phyloP scores from a whole-genome alignment of 108 stramenopile species.

The Skeletonema costatum region DNA sequence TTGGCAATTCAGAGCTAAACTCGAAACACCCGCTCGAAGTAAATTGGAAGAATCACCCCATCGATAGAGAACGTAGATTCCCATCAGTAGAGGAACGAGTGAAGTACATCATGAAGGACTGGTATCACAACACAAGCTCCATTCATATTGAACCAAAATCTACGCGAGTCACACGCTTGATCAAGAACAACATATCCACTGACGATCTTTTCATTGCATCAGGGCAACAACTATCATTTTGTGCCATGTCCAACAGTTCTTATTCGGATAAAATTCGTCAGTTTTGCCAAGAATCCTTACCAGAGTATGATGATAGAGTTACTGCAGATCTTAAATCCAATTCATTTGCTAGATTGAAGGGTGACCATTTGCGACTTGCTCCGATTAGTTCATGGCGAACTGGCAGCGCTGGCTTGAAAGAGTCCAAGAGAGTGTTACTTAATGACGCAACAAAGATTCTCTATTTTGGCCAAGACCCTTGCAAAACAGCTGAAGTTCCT shows the following conservation, averaged over 20 bases:
- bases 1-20: constrained; percentile 12
- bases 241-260: constrained; percentile 16
- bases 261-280: constrained; percentile 17
- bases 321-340: constrained; percentile 49
- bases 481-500: constrained; percentile 17
- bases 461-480: constrained; percentile 11
- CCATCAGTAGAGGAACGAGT: constrained; percentile 75
- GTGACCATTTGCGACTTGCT: constrained; percentile 15
- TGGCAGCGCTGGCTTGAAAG: constrained; percentile 15
- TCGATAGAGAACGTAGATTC: constrained; percentile 48
- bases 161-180: neutral
- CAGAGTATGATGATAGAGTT: constrained; percentile 33
- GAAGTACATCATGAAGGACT: constrained; percentile 68
- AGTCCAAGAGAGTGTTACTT: constrained; percentile 40
- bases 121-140: constrained; percentile 44
- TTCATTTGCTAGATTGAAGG: constrained; percentile 39
- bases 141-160: neutral
- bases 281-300: constrained; percentile 29
- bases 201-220: constrained; percentile 33
- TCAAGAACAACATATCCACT: constrained; percentile 11
- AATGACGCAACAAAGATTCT: constrained; percentile 41
- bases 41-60: constrained; percentile 31
- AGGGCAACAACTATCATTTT: constrained; percentile 21
- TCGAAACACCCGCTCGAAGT: constrained; percentile 11
- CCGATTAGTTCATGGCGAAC: constrained; percentile 20